A percentile compares a stretch with the other conserved stretches of the same genome.
Evolutionary conservation across 306 rosid species (phyloP).

Genomic region (Mucuna pruriens): DNA sequence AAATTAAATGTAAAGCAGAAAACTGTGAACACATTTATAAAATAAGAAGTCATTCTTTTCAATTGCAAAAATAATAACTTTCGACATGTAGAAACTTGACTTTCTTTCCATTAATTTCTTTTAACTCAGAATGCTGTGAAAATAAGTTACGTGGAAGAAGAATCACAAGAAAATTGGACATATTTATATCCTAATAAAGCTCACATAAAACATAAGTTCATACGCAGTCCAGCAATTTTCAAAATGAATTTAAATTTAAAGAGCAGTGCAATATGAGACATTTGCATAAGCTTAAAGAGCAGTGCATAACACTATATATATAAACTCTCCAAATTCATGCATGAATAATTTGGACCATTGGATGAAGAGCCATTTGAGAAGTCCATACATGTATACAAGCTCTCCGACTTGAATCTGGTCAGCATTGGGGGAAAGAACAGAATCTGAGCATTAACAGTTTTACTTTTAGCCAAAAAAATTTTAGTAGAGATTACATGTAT

Average conservation of each 20-base stretch:
- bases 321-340: not conserved
- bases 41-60: too few species aligned
- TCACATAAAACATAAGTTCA: not conserved
- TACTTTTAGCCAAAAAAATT: not conserved
- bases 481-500: too few species aligned
- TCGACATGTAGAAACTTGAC: too few species aligned
- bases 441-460: not conserved
- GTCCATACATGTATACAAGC: not conserved
- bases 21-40: too few species aligned
- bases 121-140: too few species aligned
- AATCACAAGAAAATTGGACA: too few species aligned
- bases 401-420: slow-evolving; percentile 3
- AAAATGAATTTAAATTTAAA: too few species aligned
- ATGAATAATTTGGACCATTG: slow-evolving; percentile 13
- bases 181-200: not conserved
- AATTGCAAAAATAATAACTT: too few species aligned
- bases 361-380: not conserved
- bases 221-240: not conserved
- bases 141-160: too few species aligned
- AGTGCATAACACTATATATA: not conserved
- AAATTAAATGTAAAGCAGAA: too few species aligned
- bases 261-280: too few species aligned
- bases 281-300: not conserved
- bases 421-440: slow-evolving; percentile 6
- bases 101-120: too few species aligned